Base-by-base conservation (phyloP, 306 rosid genomes). In the Medicago ruthenica region DNA sequence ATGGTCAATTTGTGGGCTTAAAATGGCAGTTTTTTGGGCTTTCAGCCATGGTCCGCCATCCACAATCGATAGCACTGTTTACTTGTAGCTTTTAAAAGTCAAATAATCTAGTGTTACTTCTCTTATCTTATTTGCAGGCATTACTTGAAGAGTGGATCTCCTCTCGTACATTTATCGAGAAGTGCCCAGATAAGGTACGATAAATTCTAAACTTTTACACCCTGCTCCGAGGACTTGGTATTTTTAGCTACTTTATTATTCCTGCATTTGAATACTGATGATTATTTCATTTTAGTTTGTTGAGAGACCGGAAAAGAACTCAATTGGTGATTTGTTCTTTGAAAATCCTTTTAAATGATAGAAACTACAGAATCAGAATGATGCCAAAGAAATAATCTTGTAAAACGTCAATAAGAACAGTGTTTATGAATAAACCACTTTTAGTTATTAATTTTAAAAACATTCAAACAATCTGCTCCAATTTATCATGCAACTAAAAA, bases 141-240 rank as follows among this genome's bases (percentile, higher is more conserved):
- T 85, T 95, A 76, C 91, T 95, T 54, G 98, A 95, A 87, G 99
- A 95, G 77, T 93, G 93, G 93, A 87, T 95, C 44, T 71, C 87
- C 9, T 79, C 83, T 34, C 88, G 90, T 36, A 82, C 90, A 42
- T 85, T 87, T 75, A 84, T 50, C 34, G 98, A 88, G 44, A 90
- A 88, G 77, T 87, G 81, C 79, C 84, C 86, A 18, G 78, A 79
- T 51, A 87, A 87, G 97, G 98, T 95, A 83, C 13, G 2, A 17
- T 50, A 40, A 76, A 24, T 37, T 55, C 42, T 66, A 13, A 51
- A 74, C 61, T 61, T 54, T 40, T 31, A 53, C 9, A 15, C 7
- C 12, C 76, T 27, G 4, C 70, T 63, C 18, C 53, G 9, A 34
- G 22, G 58, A 24, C 41, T 13, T 44, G 16, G 44, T 48, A 9